Evolutionary conservation across 1,284 basidiomycete species (phyloP), one percentile per base, ranked within the genome.

Genomic region (Malassezia vespertilionis): DNA sequence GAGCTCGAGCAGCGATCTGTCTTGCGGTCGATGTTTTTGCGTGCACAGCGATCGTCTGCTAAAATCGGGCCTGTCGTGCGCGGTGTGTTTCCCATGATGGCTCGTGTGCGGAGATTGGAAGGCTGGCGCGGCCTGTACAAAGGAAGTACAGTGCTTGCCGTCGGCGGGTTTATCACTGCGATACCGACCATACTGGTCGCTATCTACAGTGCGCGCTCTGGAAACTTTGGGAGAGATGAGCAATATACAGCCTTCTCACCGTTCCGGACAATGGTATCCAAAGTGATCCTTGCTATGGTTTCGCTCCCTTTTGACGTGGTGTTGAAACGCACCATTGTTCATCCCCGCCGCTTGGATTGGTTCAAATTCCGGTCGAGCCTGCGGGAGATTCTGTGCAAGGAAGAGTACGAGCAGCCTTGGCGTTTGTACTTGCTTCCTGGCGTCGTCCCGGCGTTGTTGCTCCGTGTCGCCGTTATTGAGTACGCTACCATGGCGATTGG

Each of bases 91-190:
- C 23, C 54, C 12, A 69, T 68, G 65, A 52, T 65, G 37, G 12
- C 49, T 23, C 48, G 67, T 12, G 65, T 59, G 7, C 60, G 59
- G 30, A 52, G 58, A 2, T 41, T 69, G 20, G 67, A 69, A 40
- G 67, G 67, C 17, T 66, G 65, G 63, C 36, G 52, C 1, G 67
- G 67, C 14, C 52, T 69, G 32, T 69, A 61, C 51, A 62, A 61
- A 44, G 60, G 67, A 12, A 43, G 53, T 8, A 36, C 40, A 22
- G 39, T 57, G 21, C 23, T 57, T 40, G 28, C 37, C 6, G 12
- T 12, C 5, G 37, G 37, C 10, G 37, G 15, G 2, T 28, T 28
- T 28, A 14, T 39, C 5, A 28, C 37, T n/a, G n/a, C n/a, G n/a
- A n/a, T n/a, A n/a, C n/a, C n/a, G n/a, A n/a, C n/a, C n/a, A n/a